phyloP scores from a whole-genome alignment of 1,139 yeast genomes.

The Geotrichum phurueaensis region DNA sequence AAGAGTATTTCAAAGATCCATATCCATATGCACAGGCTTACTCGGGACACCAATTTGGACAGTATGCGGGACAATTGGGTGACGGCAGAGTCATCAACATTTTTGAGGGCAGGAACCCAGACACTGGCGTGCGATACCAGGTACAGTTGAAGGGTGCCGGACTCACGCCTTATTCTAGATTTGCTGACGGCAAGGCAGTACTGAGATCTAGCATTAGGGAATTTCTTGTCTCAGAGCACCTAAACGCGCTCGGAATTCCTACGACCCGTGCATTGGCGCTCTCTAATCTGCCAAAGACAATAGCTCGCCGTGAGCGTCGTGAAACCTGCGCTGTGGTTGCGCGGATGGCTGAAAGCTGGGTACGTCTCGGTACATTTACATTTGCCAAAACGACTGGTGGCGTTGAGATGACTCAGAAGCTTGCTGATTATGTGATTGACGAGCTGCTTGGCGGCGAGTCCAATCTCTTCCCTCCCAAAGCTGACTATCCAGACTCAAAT shows the following conservation, averaged over 20 bases:
- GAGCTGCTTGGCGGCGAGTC: slow-evolving; percentile 49
- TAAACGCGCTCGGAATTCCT: slow-evolving; percentile 78
- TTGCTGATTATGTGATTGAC: slow-evolving; percentile 69
- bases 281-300: slow-evolving; percentile 64
- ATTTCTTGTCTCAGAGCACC: slow-evolving; percentile 75
- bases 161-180: slow-evolving; percentile 81
- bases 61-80: slow-evolving; percentile 94
- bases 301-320: slow-evolving; percentile 63
- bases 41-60: slow-evolving; percentile 96
- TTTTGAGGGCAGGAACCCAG: slow-evolving; percentile 53
- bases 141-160: slow-evolving; percentile 91
- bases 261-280: slow-evolving; percentile 77
- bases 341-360: slow-evolving; percentile 81
- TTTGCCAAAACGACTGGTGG: slow-evolving; percentile 71
- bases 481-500: slow-evolving; percentile 11
- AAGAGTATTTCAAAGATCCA: slow-evolving; percentile 39
- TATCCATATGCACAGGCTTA: slow-evolving; percentile 87
- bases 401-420: slow-evolving; percentile 50
- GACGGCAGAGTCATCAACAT: slow-evolving; percentile 87
- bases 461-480: slow-evolving; percentile 31
- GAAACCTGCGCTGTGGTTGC: slow-evolving; percentile 85
- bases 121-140: slow-evolving; percentile 45
- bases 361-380: slow-evolving; percentile 87
- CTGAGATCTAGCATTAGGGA: slow-evolving; percentile 82
- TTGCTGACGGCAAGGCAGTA: slow-evolving; percentile 96